Evolutionary conservation across 805 yeast genomes (phyloP).

Genomic region (Saccharomycopsis sp.): DNA sequence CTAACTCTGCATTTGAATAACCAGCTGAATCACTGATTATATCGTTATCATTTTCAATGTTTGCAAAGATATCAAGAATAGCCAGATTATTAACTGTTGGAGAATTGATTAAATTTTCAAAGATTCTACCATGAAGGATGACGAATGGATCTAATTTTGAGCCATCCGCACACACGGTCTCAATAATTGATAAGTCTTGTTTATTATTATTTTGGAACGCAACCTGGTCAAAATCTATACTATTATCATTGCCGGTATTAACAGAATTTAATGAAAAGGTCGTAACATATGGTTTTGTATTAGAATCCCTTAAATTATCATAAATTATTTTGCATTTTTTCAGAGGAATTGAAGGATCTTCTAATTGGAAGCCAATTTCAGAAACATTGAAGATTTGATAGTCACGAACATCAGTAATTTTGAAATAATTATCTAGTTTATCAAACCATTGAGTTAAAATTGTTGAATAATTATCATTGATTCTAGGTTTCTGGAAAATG

Average conservation of each 20-base stretch:
- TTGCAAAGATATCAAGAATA: conserved; percentile 7
- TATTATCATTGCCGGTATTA: neutral
- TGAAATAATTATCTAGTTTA: conserved; percentile 1
- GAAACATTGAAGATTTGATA: conserved; percentile 12
- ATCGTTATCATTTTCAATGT: conserved; percentile 5
- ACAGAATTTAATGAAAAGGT: neutral
- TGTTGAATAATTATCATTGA: conserved; percentile 8
- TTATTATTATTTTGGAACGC: neutral
- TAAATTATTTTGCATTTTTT: conserved; percentile 2
- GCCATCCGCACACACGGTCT: conserved; percentile 18
- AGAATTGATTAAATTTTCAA: conserved; percentile 3
- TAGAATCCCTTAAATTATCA: conserved; percentile 11
- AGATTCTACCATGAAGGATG: conserved; percentile 12
- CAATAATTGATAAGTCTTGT: conserved; percentile 6
- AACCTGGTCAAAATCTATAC: neutral
- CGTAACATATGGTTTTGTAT: conserved; percentile 1
- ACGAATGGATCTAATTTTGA: conserved; percentile 5
- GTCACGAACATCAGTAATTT: neutral
- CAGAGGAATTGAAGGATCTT: neutral
- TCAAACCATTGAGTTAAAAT: conserved; percentile 13
- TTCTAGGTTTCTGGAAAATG: conserved; percentile 18
- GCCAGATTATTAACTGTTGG: conserved; percentile 6
- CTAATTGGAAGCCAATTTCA: conserved; percentile 6
- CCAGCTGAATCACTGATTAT: conserved; percentile 6
- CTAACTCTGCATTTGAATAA: conserved; percentile 10